Evolutionary conservation across 2,329 filamentous ascomycete species (phyloP), one percentile per base, ranked within the genome.

Genomic region (Bipolaris bicolor): DNA sequence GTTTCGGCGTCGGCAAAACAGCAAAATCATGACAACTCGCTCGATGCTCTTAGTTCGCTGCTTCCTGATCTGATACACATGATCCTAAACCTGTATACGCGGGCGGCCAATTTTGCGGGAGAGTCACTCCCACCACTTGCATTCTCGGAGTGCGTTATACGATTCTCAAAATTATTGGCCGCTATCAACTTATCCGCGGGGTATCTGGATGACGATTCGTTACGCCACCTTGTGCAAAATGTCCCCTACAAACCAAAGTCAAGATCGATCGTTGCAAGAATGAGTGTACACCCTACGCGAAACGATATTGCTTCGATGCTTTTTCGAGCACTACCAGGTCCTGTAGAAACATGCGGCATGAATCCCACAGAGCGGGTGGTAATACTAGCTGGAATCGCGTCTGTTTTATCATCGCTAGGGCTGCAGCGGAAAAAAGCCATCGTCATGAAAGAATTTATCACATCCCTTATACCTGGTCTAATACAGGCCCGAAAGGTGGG

Each of bases 401-500:
- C 90, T n/a, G 87, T 96, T n/a, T 81, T 97, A 9, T 90, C 91
- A 0, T 82, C 86, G 5, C 78, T 99, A 7, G 91, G 91, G 1
- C 85, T 94, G 58, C 87, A 92, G 57, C 86, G 95, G 55, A 98
- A 97, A 78, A 96, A 96, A 76, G 92, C 91, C 4, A 90, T 98
- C 78, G 87, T 97, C 0, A 84, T 97, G 67, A 88, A 91, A 66
- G 92, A 97, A 70, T 83, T 98, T 48, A 84, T 99, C 7, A 89
- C 88, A 3, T 88, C 92, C 15, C 82, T 98, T 39, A 91, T 96
- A 50, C 89, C 88, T 33, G 92, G 91, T 2, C 82, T 99, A 7
- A 89, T 97, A 4, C 92, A 97, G 76, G 95, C 95, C 15, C 86
- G 95, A 37, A 97, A 96, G 45, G 85, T 94, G 46, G 94, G 94